phyloP scores from a whole-genome alignment of 176 grass and related monocot genomes.

The Oryza longistaminata region DNA sequence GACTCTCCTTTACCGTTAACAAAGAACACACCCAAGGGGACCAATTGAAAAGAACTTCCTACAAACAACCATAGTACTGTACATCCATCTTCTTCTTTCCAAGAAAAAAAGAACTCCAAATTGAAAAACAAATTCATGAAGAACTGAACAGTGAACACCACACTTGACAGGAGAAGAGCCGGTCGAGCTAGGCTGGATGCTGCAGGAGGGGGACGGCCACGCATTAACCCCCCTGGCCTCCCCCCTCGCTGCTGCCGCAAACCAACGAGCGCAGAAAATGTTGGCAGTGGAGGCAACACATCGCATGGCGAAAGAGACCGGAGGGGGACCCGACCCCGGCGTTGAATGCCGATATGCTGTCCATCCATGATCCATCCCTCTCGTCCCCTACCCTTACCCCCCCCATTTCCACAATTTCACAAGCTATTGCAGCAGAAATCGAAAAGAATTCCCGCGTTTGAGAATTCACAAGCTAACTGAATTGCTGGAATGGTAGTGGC shows the following conservation, averaged over 20 bases:
- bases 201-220: neutral
- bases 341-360: slow-evolving; percentile 16
- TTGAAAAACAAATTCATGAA: neutral
- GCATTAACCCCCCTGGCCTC: neutral
- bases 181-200: neutral
- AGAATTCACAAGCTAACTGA: neutral
- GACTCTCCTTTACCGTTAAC: neutral
- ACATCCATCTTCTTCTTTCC: neutral
- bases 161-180: neutral
- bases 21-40: neutral
- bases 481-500: neutral
- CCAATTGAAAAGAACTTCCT: neutral
- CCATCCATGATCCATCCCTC: neutral
- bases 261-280: neutral
- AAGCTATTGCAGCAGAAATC: neutral
- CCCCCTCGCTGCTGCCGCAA: neutral
- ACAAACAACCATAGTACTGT: neutral
- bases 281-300: slow-evolving; percentile 14
- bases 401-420: neutral
- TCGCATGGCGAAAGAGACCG: slow-evolving; percentile 33
- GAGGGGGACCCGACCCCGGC: neutral
- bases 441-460: neutral
- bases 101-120: neutral
- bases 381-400: neutral
- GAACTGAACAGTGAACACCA: neutral